A percentile compares a stretch with the other conserved stretches of the same genome.
Conservation (phyloP, 176 grass and related monocot genomes). For the Aechmea fasciata region DNA sequence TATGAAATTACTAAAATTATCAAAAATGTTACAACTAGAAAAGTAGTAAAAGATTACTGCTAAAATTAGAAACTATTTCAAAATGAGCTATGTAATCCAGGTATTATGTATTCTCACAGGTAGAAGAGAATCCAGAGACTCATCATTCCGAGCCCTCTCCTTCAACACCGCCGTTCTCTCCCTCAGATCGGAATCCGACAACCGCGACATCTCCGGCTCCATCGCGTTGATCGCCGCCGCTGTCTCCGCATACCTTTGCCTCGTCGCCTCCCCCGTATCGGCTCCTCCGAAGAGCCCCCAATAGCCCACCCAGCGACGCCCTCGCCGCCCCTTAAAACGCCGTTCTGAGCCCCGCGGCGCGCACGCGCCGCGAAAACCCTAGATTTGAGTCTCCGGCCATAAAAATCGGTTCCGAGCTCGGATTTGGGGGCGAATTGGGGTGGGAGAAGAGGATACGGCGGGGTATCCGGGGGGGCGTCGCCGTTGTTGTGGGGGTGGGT, state of each 20-base stretch:
- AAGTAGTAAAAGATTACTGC: too few relatives aligned
- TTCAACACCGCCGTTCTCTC: slow-evolving; percentile 52
- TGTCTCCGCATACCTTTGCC: slow-evolving; percentile 50
- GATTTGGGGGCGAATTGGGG: slow-evolving; percentile 13
- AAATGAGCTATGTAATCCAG: too few relatives aligned
- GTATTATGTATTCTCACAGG: slow-evolving; percentile 28
- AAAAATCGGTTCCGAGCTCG: slow-evolving; percentile 11
- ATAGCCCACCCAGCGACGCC: slow-evolving; percentile 49
- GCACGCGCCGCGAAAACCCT: not conserved
- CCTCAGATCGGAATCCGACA: slow-evolving; percentile 66
- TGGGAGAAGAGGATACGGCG: slow-evolving; percentile 15
- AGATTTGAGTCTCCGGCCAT: slow-evolving; percentile 1
- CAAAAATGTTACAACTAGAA: too few relatives aligned
- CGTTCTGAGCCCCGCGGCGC: slow-evolving; percentile 1
- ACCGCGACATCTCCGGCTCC: slow-evolving; percentile 56
- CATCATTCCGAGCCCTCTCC: slow-evolving; percentile 53
- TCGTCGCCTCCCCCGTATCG: slow-evolving; percentile 73
- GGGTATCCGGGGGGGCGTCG: slow-evolving; percentile 1
- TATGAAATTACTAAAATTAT: too few relatives aligned
- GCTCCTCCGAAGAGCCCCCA: slow-evolving; percentile 75
- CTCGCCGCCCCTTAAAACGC: slow-evolving; percentile 2
- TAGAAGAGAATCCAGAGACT: slow-evolving; percentile 78
- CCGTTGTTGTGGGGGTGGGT: slow-evolving; percentile 23
- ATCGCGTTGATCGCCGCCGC: slow-evolving; percentile 55
- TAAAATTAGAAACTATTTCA: too few relatives aligned